phyloP scores from a whole-genome alignment of 257 asterid genomes.

The Nicotiana knightiana region DNA sequence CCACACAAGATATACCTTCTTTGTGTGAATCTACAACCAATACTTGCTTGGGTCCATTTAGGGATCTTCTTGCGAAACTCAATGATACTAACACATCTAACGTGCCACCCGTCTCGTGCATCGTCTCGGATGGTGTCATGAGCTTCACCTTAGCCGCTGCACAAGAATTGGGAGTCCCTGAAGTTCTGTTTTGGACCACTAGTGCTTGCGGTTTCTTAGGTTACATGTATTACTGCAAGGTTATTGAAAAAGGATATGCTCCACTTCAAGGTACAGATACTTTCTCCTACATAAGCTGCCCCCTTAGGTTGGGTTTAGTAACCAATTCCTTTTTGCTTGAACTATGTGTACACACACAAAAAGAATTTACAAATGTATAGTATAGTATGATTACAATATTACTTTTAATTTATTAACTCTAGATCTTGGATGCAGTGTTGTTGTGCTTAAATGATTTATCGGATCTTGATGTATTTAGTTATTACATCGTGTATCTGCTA shows the following conservation, averaged over 20 bases:
- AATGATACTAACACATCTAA: not conserved
- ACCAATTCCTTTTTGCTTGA: no score
- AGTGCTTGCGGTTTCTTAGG: conserved; percentile 17
- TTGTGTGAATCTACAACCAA: not conserved
- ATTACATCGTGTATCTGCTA: no score
- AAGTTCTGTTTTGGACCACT: conserved; percentile 2
- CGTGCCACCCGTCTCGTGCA: not conserved
- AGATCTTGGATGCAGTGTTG: no score
- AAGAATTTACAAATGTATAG: no score
- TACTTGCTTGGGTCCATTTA: not conserved
- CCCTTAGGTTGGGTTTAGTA: no score
- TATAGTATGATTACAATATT: no score
- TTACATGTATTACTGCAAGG: not conserved
- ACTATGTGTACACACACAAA: no score
- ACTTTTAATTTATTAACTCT: no score
- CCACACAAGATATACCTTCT: not conserved
- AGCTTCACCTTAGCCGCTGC: conserved; percentile 5
- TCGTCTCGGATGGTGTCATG: conserved; percentile 7
- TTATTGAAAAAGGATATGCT: conserved; percentile 2
- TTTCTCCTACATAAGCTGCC: not conserved
- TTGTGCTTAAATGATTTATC: no score
- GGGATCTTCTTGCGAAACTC: not conserved
- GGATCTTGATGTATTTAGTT: no score
- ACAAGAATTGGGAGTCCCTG: conserved; percentile 3
- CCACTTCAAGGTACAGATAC: conserved; percentile 3